phyloP scores from a whole-genome alignment of 2,329 filamentous ascomycete genomes.

The Ilyonectria robusta region DNA sequence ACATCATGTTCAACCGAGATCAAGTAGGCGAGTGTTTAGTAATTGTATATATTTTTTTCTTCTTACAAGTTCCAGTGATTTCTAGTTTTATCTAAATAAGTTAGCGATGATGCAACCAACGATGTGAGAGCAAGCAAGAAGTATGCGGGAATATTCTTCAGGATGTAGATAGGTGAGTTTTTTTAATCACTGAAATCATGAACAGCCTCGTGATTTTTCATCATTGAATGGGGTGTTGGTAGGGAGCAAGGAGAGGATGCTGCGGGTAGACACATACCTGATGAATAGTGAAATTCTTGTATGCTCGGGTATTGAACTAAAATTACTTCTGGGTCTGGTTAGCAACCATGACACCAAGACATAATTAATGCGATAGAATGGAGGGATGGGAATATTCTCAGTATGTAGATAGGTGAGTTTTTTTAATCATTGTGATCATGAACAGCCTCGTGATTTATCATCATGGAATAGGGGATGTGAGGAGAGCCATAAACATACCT shows the following conservation, averaged over 20 bases:
- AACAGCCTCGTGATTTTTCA: constrained; percentile 62
- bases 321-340: neutral
- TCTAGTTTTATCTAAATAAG: neutral
- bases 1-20: neutral
- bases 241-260: neutral
- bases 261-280: neutral
- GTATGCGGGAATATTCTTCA: neutral
- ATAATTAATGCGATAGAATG: neutral
- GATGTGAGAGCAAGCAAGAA: neutral
- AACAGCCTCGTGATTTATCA: constrained; percentile 62
- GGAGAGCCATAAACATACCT: neutral
- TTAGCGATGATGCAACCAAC: constrained; percentile 12
- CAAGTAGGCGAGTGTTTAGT: neutral
- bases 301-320: neutral
- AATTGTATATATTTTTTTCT: neutral
- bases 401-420: constrained; percentile 48
- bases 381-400: constrained; percentile 1
- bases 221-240: constrained; percentile 50
- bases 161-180: constrained; percentile 47
- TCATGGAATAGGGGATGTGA: constrained; percentile 49
- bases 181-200: constrained; percentile 61
- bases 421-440: constrained; percentile 61
- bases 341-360: neutral
- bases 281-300: neutral
- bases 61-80: too few species aligned